Evolutionary conservation across 2,329 filamentous ascomycete species (phyloP), one percentile per base, ranked within the genome.

Genomic region (Aciculosporium take): DNA sequence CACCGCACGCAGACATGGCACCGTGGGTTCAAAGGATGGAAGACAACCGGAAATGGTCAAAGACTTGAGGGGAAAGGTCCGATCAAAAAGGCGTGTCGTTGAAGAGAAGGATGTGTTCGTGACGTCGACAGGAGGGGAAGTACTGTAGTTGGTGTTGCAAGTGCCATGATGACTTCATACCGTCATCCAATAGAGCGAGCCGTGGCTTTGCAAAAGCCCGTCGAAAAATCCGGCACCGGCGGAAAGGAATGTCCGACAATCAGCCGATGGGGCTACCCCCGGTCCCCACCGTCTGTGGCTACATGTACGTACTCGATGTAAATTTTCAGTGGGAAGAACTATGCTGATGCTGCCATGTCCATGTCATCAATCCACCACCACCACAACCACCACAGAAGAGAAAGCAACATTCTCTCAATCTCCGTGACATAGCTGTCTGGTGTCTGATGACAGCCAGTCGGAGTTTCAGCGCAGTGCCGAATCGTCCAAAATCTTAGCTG

Each of bases 1-100:
- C 63, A 68, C 63, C 63, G 61, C 56, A 57, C 58, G 60, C 57
- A 47, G 61, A 44, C 50, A 57, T 52, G 23, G 21, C 18, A 18
- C 28, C 13, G 15, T 47, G 5, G 7, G 2, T 13, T 20, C 35
- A n/a, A n/a, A n/a, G 15, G 10, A 20, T 18, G 7, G 29, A 21
- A 23, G n/a, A n/a, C n/a, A n/a, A n/a, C n/a, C n/a, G n/a, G n/a
- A n/a, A n/a, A n/a, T n/a, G n/a, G n/a, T n/a, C 15, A 3, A 27
- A 13, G 13, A 8, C 15, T 36, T 9, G 21, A 25, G 15, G 13
- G 21, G 17, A 21, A 13, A 24, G 34, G 8, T 18, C 27, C 30
- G 34, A 9, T 23, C 8, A 12, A 34, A 15, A 21, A 10, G 10
- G 18, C 17, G 3, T 18, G n/a, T 18, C 10, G 8, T 21, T 6